A percentile compares a stretch with the other conserved stretches of the same genome.
phyloP scores from a whole-genome alignment of 768 basidiomycete genomes.

The Suillus plorans region DNA sequence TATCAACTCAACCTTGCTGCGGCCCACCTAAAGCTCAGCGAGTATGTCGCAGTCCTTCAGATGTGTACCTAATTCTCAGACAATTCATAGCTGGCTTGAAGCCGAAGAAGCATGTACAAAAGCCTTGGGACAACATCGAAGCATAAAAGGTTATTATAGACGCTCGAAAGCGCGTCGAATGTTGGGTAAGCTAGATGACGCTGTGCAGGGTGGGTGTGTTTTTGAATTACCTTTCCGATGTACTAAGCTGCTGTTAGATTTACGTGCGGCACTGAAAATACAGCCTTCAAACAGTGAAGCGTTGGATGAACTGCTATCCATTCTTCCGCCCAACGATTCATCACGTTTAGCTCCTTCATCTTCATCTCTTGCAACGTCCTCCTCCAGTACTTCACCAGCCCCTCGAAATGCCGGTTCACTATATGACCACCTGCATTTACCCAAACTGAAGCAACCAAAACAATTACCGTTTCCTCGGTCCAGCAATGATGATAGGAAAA shows the following conservation, averaged over 20 bases:
- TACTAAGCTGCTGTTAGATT: slow-evolving; percentile 39
- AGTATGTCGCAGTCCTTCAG: slow-evolving; percentile 43
- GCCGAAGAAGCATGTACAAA: slow-evolving; percentile 70
- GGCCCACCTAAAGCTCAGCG: slow-evolving; percentile 66
- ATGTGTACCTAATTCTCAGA: slow-evolving; percentile 16
- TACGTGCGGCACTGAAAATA: slow-evolving; percentile 57
- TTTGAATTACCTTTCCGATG: too few species aligned
- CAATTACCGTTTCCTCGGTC: slow-evolving; percentile 54
- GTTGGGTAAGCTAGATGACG: slow-evolving; percentile 54
- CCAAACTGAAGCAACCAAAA: slow-evolving; percentile 42
- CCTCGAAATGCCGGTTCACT: slow-evolving; percentile 9
- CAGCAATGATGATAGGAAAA: slow-evolving; percentile 48
- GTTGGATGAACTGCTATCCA: slow-evolving; percentile 48
- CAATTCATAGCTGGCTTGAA: slow-evolving; percentile 57
- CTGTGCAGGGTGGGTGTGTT: slow-evolving; percentile 50
- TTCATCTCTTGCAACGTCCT: slow-evolving; percentile 27
- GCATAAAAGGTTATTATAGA: slow-evolving; percentile 69
- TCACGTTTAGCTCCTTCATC: slow-evolving; percentile 11
- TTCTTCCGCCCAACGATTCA: slow-evolving; percentile 29
- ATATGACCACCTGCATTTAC: slow-evolving; percentile 35
- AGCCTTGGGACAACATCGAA: slow-evolving; percentile 63
- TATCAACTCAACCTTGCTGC: slow-evolving; percentile 79
- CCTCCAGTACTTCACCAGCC: slow-evolving; percentile 23
- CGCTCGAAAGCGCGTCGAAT: slow-evolving; percentile 67
- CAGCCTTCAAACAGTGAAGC: slow-evolving; percentile 70